Percentiles rank a stretch among this genome's conserved stretches.
Evolutionary conservation across 192 early-diverging fungal genomes (phyloP).

Genomic region (Linnemannia schmuckeri): DNA sequence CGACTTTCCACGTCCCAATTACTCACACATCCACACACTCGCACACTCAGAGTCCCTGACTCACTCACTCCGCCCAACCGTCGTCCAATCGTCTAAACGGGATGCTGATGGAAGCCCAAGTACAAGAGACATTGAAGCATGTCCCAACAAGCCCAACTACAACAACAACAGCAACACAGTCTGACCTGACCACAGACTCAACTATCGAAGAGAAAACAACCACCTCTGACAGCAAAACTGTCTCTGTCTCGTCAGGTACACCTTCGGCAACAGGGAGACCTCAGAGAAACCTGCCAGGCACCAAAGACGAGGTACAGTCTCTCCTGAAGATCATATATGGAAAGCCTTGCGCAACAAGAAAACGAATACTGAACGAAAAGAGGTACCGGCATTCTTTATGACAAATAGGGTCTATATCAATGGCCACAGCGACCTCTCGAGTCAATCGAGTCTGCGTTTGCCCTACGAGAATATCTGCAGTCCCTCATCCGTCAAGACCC

Average conservation of each 20-base stretch:
- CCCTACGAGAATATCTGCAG: conserved; percentile 87
- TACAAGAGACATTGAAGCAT: conserved; percentile 30
- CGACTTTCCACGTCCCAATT: not conserved
- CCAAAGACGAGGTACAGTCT: conserved; percentile 42
- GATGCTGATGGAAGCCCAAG: conserved; percentile 51
- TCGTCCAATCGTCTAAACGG: not conserved
- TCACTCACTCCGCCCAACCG: not conserved
- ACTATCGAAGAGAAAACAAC: not conserved
- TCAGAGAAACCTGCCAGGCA: conserved; percentile 45
- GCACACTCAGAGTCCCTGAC: too few species aligned
- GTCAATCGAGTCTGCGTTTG: conserved; percentile 77
- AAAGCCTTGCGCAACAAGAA: not conserved
- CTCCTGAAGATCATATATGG: not conserved
- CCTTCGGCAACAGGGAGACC: conserved; percentile 1
- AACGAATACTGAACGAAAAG: not conserved
- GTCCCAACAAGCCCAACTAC: conserved; percentile 10
- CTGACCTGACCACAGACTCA: not conserved
- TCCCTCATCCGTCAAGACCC: conserved; percentile 74
- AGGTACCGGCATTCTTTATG: not conserved
- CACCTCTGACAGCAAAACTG: not conserved
- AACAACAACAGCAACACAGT: not conserved
- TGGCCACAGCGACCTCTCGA: conserved; percentile 67
- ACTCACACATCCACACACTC: not conserved
- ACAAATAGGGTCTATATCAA: conserved; percentile 58
- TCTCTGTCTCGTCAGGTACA: not conserved